Conservation (phyloP, 2,329 filamentous ascomycete genomes). For the Catunica adiposa region DNA sequence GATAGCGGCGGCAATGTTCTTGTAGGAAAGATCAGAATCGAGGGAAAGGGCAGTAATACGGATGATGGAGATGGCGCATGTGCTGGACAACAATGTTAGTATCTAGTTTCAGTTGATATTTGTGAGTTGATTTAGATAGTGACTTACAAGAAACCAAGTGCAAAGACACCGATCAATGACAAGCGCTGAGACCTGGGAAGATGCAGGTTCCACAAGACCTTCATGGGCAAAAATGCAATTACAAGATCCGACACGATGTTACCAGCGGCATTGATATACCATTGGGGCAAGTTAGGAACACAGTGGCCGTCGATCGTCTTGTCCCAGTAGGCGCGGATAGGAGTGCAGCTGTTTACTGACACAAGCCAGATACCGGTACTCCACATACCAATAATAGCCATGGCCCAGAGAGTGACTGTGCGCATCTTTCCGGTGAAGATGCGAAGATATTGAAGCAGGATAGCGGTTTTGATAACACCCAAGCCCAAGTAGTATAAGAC, state of each 20-base stretch:
- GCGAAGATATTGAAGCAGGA: conserved; percentile 20
- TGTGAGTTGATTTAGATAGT: not conserved
- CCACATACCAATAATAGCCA: conserved; percentile 13
- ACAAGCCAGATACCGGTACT: conserved; percentile 13
- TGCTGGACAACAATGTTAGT: conserved; percentile 12
- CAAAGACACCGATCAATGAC: conserved; percentile 15
- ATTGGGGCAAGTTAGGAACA: conserved; percentile 15
- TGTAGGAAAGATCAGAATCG: conserved; percentile 17
- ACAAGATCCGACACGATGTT: conserved; percentile 16
- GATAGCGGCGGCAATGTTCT: conserved; percentile 18
- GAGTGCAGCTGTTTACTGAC: conserved; percentile 14
- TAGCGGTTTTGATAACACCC: conserved; percentile 17
- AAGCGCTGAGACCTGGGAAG: conserved; percentile 15
- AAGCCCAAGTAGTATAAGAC: conserved; percentile 17
- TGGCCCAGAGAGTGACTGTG: conserved; percentile 14
- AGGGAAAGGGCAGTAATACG: conserved; percentile 17
- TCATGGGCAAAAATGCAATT: conserved; percentile 15
- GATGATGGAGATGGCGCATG: conserved; percentile 18
- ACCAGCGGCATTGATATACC: conserved; percentile 16
- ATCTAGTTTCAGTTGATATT: too few species aligned
- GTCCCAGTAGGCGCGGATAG: conserved; percentile 15
- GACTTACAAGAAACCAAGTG: conserved; percentile 17
- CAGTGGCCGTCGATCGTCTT: conserved; percentile 11
- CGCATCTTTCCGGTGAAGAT: conserved; percentile 15
- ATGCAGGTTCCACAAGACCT: conserved; percentile 16